Conservation (phyloP, 805 yeast genomes). For the Grigorovia transvaalensis region DNA sequence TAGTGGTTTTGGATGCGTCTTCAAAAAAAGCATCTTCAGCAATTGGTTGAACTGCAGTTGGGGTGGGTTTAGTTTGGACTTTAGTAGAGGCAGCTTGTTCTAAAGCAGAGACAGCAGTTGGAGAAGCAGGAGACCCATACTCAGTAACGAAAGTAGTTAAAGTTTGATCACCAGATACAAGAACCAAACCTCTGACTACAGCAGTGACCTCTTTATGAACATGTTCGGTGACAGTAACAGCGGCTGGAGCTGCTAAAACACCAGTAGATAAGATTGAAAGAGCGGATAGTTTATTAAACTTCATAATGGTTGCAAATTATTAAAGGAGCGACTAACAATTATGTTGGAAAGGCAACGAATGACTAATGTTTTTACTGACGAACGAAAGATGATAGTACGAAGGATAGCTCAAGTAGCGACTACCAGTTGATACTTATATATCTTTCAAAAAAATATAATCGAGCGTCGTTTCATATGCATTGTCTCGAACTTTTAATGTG, state of each 20-base stretch:
- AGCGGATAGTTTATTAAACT: slow-evolving; percentile 14
- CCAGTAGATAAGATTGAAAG: slow-evolving; percentile 13
- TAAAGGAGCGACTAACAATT: not conserved
- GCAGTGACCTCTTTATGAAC: slow-evolving; percentile 19
- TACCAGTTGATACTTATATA: not conserved
- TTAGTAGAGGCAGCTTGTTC: slow-evolving; percentile 2
- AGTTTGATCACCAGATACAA: slow-evolving; percentile 19
- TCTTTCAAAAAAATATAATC: not conserved
- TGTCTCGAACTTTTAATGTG: not conserved
- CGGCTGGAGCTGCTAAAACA: slow-evolving; percentile 19
- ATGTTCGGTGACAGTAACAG: slow-evolving; percentile 23
- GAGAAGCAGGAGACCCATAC: slow-evolving; percentile 8
- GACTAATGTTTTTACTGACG: not conserved
- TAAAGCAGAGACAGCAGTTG: slow-evolving; percentile 8
- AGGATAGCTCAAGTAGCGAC: not conserved
- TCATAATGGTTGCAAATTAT: slow-evolving; percentile 9
- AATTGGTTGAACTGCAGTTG: slow-evolving; percentile 7
- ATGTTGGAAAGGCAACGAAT: not conserved
- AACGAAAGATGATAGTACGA: not conserved
- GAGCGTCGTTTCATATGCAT: not conserved
- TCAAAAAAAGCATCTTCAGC: not conserved
- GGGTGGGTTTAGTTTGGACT: slow-evolving; percentile 6
- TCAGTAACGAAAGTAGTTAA: slow-evolving; percentile 17
- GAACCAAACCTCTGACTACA: slow-evolving; percentile 21
- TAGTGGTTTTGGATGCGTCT: slow-evolving; percentile 1